Evolutionary conservation across 75 land plant species (phyloP).

Genomic region (Sequoiadendron giganteum): DNA sequence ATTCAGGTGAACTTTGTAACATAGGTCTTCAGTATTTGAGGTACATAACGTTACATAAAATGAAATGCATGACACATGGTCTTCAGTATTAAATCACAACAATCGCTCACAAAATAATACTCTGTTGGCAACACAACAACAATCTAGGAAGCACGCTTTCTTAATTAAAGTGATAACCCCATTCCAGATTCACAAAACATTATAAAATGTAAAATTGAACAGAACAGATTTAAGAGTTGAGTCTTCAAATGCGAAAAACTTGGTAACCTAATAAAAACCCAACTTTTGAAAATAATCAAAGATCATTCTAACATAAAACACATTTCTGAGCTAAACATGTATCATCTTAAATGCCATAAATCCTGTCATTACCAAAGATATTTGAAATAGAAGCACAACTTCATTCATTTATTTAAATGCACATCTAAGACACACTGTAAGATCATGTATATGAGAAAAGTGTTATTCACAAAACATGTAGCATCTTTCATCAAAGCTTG

Average conservation of each 20-base stretch:
- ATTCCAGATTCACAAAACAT: background rate
- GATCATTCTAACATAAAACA: background rate
- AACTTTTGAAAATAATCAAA: background rate
- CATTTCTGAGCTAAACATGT: too few species aligned
- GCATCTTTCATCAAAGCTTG: background rate
- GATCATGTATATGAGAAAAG: too few species aligned
- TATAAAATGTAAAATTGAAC: background rate
- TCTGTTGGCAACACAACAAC: background rate
- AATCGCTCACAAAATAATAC: background rate
- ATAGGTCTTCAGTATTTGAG: background rate
- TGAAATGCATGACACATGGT: background rate
- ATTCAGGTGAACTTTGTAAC: too few species aligned
- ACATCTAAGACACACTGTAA: background rate
- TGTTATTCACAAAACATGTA: background rate
- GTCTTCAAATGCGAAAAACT: background rate
- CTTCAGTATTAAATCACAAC: background rate
- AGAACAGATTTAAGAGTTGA: too few species aligned
- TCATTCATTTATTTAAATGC: background rate
- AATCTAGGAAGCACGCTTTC: background rate
- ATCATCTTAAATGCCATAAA: background rate
- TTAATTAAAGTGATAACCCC: background rate
- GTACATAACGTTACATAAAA: background rate
- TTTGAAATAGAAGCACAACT: too few species aligned
- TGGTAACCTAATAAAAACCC: background rate
- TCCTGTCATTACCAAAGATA: background rate